Evolutionary conservation across 805 yeast genomes (phyloP), one percentile per base, ranked within the genome.

Genomic region (Lachancea fermentati): DNA sequence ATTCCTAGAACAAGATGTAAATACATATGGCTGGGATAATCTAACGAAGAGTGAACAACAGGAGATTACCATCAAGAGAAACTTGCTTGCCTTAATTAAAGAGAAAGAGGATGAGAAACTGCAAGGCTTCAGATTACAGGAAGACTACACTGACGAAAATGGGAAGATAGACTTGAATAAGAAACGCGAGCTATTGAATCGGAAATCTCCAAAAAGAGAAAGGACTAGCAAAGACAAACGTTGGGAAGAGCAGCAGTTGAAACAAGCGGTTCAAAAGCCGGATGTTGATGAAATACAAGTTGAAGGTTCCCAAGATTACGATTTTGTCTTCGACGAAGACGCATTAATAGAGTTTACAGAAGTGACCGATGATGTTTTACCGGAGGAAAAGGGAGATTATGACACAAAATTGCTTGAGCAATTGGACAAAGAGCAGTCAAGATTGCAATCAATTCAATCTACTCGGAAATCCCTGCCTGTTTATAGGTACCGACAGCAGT

Each of bases 401-500:
- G 56, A 62, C 13, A 52, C 52, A 8, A 39, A 45, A 18, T 37
- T 53, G 16, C 15, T 41, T 8, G 39, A 44, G 13, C 45, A 45
- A 24, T 34, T 59, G n/a, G 46, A 52, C 16, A 40, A 43, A 16
- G 69, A 60, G 44, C 59, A 53, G 37, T 49, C 32, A 34, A 58
- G 41, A 42, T 47, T 39, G 45, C 44, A 33, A 47, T 40, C 50
- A 2, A 71, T 79, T 19, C 69, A 66, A 5, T 73, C 76, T 18
- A 75, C 78, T 1, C 63, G 91, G 37, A 73, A 71, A 50, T 76
- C 85, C 0, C 67, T 88, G 13, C 97, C 97, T 0, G 95, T 88
- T 1, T 87, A 69, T 51, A 63, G 71, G 37, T 81, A 75, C 51
- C 66, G 89, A 34, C 66, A 72, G 2, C 71, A 76, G 25, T 70